Base-by-base conservation (phyloP, 345 rosid species). In the Salix viminalis region DNA sequence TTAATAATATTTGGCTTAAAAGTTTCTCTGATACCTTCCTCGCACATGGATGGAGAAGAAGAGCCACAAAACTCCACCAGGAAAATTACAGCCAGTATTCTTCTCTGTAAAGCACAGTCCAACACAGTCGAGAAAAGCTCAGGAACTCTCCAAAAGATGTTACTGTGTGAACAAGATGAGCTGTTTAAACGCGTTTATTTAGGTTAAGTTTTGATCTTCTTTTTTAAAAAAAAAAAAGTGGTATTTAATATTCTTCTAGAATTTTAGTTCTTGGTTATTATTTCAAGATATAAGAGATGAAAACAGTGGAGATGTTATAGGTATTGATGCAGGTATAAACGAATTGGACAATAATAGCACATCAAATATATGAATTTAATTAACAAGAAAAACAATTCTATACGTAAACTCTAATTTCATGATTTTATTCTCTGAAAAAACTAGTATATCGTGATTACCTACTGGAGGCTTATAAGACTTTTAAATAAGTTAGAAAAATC, bases 241-340 rank as follows among this genome's bases (percentile, higher is more conserved):
- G 92, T 91, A n/a, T n/a, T n/a, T n/a, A n/a, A n/a, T n/a, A n/a
- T n/a, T 91, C 91, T 90, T 90, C 88, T 90, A 93, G 96, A 90
- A 94, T 92, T 89, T 89, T 89, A 89, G 89, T 10, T 7, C 2
- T 39, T 39, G 42, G 3, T 39, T 39, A 2, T 39, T 39, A 2
- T 7, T 9, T 0, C 36, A 9, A 10, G 41, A 37, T 7, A 37
- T 7, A 37, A 37, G 9, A 37, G 1, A 6, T 37, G 41, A 37
- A 37, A 7, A 7, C 1, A 7, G 10, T 7, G 6, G 41, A 37
- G 41, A 37, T 37, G 6, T 37, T 37, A 0, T 5, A 34, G 42
- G 2, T 39, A 39, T 39, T 0, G 42, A 39, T 39, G 10, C 10
- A 39, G 11, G 11, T 39, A 39, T 39, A 39, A 4, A 34, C 36